A percentile compares a stretch with the other conserved stretches of the same genome.
Conservation (phyloP, 108 stramenopile genomes). For the Cyclotella sp. region DNA sequence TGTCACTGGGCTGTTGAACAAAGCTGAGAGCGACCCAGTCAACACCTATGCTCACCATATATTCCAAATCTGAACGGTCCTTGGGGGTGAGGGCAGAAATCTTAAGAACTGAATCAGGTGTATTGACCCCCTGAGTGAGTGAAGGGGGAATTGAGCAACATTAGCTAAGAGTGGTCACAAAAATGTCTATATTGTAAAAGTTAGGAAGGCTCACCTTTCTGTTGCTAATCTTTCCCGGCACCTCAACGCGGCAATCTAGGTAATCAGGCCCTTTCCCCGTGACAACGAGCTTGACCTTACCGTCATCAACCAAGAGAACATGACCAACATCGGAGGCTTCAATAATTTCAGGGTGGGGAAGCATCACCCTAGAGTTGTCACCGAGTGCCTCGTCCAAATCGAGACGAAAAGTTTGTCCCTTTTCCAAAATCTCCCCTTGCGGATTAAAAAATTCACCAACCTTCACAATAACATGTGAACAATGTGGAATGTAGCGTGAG, state of each 20-base stretch:
- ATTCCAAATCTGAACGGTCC: slow-evolving; percentile 84
- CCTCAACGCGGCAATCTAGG: slow-evolving; percentile 78
- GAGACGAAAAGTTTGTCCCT: slow-evolving; percentile 79
- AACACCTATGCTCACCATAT: slow-evolving; percentile 71
- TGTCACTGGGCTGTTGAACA: slow-evolving; percentile 79
- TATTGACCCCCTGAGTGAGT: slow-evolving; percentile 75
- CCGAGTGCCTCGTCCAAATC: slow-evolving; percentile 76
- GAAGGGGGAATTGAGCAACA: slow-evolving; percentile 3
- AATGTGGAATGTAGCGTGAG: slow-evolving; percentile 14
- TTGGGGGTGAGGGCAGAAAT: slow-evolving; percentile 88
- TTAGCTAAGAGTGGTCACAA: too few species aligned
- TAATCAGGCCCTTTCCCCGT: slow-evolving; percentile 64
- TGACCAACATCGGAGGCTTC: slow-evolving; percentile 68
- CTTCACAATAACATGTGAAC: neutral
- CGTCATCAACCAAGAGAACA: slow-evolving; percentile 82
- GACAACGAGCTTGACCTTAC: slow-evolving; percentile 87
- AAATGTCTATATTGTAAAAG: too few species aligned
- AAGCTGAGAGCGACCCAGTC: slow-evolving; percentile 87
- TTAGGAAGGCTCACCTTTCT: slow-evolving; percentile 55
- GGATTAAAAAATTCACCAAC: slow-evolving; percentile 77
- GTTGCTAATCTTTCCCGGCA: slow-evolving; percentile 82
- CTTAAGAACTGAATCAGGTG: slow-evolving; percentile 77
- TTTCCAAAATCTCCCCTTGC: slow-evolving; percentile 58
- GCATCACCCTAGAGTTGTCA: slow-evolving; percentile 69
- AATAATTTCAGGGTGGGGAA: slow-evolving; percentile 88